Percentiles rank a stretch among this genome's conserved stretches.
Evolutionary conservation across 805 yeast genomes (phyloP).

Genomic region (Candida odintsovae): DNA sequence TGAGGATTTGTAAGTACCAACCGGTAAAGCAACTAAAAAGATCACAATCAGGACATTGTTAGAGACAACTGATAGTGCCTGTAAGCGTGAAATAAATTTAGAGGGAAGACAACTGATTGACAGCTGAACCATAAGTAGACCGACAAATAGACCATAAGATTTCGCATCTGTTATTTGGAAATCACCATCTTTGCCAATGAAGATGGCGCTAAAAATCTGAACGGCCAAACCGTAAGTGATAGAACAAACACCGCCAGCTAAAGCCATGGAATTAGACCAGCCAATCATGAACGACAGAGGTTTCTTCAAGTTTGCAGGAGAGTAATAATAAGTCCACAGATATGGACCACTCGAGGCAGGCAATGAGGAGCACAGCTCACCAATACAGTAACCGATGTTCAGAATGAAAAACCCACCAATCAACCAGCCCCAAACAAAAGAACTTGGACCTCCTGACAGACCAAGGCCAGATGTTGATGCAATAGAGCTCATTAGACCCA

Average conservation of each 20-base stretch:
- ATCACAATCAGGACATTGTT: constrained; percentile 45
- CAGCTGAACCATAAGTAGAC: constrained; percentile 43
- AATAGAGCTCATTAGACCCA: constrained; percentile 59
- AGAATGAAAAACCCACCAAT: constrained; percentile 48
- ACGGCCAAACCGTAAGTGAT: constrained; percentile 59
- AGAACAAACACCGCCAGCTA: constrained; percentile 56
- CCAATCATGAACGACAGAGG: constrained; percentile 56
- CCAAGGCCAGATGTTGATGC: constrained; percentile 48
- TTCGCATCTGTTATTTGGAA: constrained; percentile 47
- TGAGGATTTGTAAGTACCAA: constrained; percentile 34
- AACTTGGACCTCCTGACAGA: constrained; percentile 49
- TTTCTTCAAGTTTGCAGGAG: constrained; percentile 43
- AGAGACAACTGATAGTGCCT: constrained; percentile 46
- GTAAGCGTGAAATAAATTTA: constrained; percentile 45
- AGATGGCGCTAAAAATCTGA: constrained; percentile 49
- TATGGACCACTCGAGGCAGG: constrained; percentile 73
- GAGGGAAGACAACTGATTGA: constrained; percentile 48
- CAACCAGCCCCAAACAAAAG: constrained; percentile 65
- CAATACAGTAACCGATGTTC: constrained; percentile 49
- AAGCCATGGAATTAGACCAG: constrained; percentile 55
- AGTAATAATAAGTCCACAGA: constrained; percentile 55
- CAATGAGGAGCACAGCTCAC: constrained; percentile 54
- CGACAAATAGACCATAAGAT: constrained; percentile 57
- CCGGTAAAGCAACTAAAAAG: constrained; percentile 53
- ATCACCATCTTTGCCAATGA: constrained; percentile 34